Percentiles rank a stretch among this genome's conserved stretches.
phyloP scores from a whole-genome alignment of 2,329 filamentous ascomycete genomes.

The Fusarium armeniacum region DNA sequence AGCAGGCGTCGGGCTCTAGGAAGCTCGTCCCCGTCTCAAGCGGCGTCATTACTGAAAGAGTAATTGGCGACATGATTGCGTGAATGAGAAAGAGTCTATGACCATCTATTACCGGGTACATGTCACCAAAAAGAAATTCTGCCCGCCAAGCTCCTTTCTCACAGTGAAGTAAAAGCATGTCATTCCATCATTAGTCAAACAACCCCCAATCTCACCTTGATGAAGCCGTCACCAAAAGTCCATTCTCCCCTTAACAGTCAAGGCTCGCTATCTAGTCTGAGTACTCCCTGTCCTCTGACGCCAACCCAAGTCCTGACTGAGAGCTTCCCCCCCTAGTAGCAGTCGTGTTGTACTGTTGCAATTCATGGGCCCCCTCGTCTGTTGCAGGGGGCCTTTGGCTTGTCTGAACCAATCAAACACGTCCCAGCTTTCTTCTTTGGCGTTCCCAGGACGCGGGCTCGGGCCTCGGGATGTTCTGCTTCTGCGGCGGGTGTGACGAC shows the following conservation, averaged over 20 bases:
- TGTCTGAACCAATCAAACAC: conserved; percentile 46
- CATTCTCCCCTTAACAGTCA: neutral
- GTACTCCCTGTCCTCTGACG: conserved; percentile 33
- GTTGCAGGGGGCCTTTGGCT: neutral
- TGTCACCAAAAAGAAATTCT: neutral
- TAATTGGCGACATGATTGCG: neutral
- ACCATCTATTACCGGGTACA: neutral
- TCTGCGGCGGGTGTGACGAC: conserved; percentile 43
- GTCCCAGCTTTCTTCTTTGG: conserved; percentile 49
- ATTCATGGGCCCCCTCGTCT: conserved; percentile 22
- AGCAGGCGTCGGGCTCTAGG: conserved; percentile 31
- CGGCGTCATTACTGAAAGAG: neutral
- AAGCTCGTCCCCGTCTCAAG: conserved; percentile 19
- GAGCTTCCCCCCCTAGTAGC: conserved; percentile 15
- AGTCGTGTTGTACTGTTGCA: conserved; percentile 22
- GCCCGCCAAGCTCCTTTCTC: conserved; percentile 1
- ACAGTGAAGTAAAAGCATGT: neutral
- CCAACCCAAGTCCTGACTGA: conserved; percentile 14
- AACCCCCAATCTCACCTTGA: conserved; percentile 28
- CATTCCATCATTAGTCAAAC: conserved; percentile 41
- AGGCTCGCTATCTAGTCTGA: conserved; percentile 30
- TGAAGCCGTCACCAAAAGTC: conserved; percentile 21
- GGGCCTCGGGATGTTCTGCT: conserved; percentile 53
- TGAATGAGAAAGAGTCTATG: too few species aligned
- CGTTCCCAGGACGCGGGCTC: conserved; percentile 51